Percentiles rank a stretch among this genome's conserved stretches.
These are phyloP conservation scores for Mariannaea sp. DNA, from an alignment of 2,329 filamentous ascomycete genomes.

Conservation along the genomic window DNA sequence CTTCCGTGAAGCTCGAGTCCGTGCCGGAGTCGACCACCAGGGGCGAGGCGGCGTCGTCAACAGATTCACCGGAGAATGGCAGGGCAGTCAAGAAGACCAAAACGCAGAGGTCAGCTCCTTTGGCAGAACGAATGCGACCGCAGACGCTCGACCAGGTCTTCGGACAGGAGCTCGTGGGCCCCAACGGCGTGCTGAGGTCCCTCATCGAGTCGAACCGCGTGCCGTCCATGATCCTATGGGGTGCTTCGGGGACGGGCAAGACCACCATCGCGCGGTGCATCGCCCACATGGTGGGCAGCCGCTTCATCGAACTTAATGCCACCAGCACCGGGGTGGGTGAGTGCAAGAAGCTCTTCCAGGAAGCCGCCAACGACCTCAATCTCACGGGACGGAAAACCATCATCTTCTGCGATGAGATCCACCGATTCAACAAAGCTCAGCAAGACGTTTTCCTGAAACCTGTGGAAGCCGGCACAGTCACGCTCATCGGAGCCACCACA, in stretches of 20 bases:
- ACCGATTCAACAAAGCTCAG: slow-evolving; percentile 87
- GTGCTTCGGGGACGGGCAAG: slow-evolving; percentile 79
- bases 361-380: slow-evolving; percentile 78
- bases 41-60: slow-evolving; percentile 8
- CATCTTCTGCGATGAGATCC: slow-evolving; percentile 97
- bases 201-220: slow-evolving; percentile 85
- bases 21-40: slow-evolving; percentile 13
- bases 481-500: slow-evolving; percentile 91
- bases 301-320: slow-evolving; percentile 96
- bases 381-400: slow-evolving; percentile 91
- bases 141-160: slow-evolving; percentile 81
- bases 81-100: slow-evolving; percentile 68
- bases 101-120: slow-evolving; percentile 73
- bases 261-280: slow-evolving; percentile 93
- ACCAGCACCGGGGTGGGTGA: slow-evolving; percentile 87
- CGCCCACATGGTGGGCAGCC: slow-evolving; percentile 76
- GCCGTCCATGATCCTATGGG: slow-evolving; percentile 96
- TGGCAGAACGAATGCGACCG: slow-evolving; percentile 94
- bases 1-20: slow-evolving; percentile 1
- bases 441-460: slow-evolving; percentile 95
- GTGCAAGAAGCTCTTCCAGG: slow-evolving; percentile 88
- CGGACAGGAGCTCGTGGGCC: slow-evolving; percentile 89
- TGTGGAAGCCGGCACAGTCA: slow-evolving; percentile 88
- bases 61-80: slow-evolving; percentile 39
- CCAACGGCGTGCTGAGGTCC: slow-evolving; percentile 79